phyloP scores from a whole-genome alignment of 495 filamentous ascomycete species.

The Xylaria venustula region DNA sequence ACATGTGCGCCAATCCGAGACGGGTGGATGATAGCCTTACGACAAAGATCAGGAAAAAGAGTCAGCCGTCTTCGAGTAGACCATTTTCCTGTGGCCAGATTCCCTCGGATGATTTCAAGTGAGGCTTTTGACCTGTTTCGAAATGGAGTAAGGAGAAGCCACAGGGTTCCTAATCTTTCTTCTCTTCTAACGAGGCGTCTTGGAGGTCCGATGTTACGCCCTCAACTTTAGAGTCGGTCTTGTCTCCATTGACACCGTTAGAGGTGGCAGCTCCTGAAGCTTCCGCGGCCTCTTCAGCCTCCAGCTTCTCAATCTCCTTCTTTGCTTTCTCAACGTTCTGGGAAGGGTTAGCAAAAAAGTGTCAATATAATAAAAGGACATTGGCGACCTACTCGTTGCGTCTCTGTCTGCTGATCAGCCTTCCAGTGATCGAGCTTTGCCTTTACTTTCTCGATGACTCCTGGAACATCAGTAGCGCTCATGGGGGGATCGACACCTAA shows the following conservation, averaged over 20 bases:
- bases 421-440: slow-evolving; percentile 93
- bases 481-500: slow-evolving; percentile 83
- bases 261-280: slow-evolving; percentile 32
- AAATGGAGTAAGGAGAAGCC: not conserved
- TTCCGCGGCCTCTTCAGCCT: slow-evolving; percentile 51
- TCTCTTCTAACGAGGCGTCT: slow-evolving; percentile 66
- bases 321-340: slow-evolving; percentile 78
- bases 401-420: slow-evolving; percentile 83
- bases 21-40: not conserved
- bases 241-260: slow-evolving; percentile 40
- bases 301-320: slow-evolving; percentile 62
- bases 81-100: not conserved
- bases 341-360: slow-evolving; percentile 53
- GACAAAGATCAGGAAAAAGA: not conserved
- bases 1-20: not conserved
- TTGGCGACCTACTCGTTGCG: slow-evolving; percentile 70
- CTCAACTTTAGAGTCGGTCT: slow-evolving; percentile 37
- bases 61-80: not conserved
- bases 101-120: not conserved
- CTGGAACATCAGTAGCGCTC: slow-evolving; percentile 76
- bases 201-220: slow-evolving; percentile 62
- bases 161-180: slow-evolving; percentile 54
- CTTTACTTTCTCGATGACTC: slow-evolving; percentile 79
- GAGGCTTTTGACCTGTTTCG: not conserved
- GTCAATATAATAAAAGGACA: not conserved